Evolutionary conservation across 805 yeast species (phyloP).

Genomic region (Sungouiozyma intestinalis): DNA sequence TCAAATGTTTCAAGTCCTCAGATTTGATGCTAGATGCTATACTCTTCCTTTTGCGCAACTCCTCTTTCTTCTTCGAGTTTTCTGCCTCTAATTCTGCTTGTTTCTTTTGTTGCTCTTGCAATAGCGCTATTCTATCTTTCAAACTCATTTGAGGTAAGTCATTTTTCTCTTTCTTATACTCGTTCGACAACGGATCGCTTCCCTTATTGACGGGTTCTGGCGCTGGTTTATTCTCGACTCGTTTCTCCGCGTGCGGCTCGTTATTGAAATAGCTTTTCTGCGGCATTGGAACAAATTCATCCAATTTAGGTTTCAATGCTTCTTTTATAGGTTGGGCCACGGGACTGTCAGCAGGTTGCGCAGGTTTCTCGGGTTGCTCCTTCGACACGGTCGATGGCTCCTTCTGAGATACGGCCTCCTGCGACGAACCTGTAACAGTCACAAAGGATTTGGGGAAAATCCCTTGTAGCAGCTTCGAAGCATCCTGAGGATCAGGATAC

Average conservation of each 20-base stretch:
- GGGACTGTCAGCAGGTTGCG: not conserved
- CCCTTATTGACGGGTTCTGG: constrained; percentile 6
- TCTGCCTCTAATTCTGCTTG: constrained; percentile 55
- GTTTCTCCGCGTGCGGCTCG: constrained; percentile 1
- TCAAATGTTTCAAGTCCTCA: not conserved
- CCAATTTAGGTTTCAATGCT: constrained; percentile 4
- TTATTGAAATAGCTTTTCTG: constrained; percentile 4
- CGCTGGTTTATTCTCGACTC: not conserved
- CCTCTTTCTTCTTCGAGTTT: constrained; percentile 37
- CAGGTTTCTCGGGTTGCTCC: not conserved
- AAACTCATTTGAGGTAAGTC: constrained; percentile 69
- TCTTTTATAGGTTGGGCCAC: not conserved
- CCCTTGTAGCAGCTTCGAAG: constrained; percentile 41
- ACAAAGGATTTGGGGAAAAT: constrained; percentile 87
- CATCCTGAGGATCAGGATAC: constrained; percentile 36
- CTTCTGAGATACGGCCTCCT: not conserved
- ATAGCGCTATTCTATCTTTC: constrained; percentile 74
- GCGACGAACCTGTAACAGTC: constrained; percentile 17
- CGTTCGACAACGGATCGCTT: constrained; percentile 5
- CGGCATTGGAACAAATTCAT: constrained; percentile 11
- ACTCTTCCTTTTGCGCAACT: constrained; percentile 39
- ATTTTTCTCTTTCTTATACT: constrained; percentile 31
- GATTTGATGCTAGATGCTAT: not conserved
- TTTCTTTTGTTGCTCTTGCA: constrained; percentile 72
- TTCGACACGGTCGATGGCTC: constrained; percentile 2